These are phyloP conservation scores for Mortierella polycephala DNA, from an alignment of 371 early-diverging fungal species.

Conservation along the genomic window DNA sequence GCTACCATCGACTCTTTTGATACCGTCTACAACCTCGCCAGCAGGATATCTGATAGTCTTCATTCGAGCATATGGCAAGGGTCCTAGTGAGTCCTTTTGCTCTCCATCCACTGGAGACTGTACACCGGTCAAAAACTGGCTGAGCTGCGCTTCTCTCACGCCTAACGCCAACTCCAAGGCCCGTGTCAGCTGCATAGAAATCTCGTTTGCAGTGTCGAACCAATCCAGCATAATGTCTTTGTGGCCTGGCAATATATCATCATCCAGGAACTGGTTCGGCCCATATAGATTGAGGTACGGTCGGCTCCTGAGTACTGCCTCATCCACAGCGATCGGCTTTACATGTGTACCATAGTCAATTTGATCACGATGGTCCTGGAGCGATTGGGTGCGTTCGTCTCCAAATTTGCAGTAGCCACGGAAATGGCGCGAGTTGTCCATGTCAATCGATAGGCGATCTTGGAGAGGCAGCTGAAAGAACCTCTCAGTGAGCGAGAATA, in stretches of 20 bases:
- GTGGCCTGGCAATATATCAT: background rate
- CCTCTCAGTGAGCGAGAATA: background rate
- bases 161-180: background rate
- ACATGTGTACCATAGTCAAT: background rate
- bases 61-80: background rate
- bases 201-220: slow-evolving; percentile 1
- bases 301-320: background rate
- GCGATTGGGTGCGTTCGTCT: background rate
- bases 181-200: background rate
- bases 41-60: slow-evolving; percentile 1
- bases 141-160: background rate
- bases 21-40: background rate
- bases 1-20: background rate
- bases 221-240: background rate
- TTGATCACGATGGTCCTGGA: slow-evolving; percentile 2
- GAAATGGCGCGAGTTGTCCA: slow-evolving; percentile 1
- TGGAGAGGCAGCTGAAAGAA: slow-evolving; percentile 1
- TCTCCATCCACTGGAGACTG: background rate
- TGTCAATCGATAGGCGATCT: slow-evolving; percentile 1
- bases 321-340: background rate
- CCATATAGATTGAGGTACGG: slow-evolving; percentile 1
- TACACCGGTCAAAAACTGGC: background rate
- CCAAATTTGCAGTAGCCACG: slow-evolving; percentile 1
- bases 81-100: background rate
- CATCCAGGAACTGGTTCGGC: background rate